Percentiles rank a stretch among this genome's conserved stretches.
These are phyloP conservation scores for Cryptomeria japonica DNA, from an alignment of 75 land plant genomes.

Conservation along the genomic window DNA sequence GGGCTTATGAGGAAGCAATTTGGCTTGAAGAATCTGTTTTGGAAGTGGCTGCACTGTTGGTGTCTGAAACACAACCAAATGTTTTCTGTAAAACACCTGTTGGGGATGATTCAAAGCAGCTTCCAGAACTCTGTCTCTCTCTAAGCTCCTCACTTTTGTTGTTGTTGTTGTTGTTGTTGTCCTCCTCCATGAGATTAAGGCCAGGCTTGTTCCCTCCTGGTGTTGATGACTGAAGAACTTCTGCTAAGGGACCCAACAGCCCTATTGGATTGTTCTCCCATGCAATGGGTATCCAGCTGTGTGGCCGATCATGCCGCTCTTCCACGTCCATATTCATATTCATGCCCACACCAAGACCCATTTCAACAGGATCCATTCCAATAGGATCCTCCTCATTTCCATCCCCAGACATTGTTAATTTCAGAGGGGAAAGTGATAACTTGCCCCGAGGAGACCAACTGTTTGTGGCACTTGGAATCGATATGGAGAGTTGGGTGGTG, in stretches of 20 bases:
- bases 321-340: background rate
- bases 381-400: slow-evolving; percentile 3
- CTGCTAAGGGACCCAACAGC: slow-evolving; percentile 55
- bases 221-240: slow-evolving; percentile 49
- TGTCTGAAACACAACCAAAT: slow-evolving; percentile 43
- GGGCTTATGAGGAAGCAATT: background rate
- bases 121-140: background rate
- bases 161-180: background rate
- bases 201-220: slow-evolving; percentile 22
- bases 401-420: slow-evolving; percentile 48
- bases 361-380: slow-evolving; percentile 20
- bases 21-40: background rate
- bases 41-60: slow-evolving; percentile 38
- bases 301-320: background rate
- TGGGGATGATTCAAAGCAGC: slow-evolving; percentile 39
- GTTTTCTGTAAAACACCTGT: slow-evolving; percentile 55
- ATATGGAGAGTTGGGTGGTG: slow-evolving; percentile 21
- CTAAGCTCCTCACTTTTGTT: slow-evolving; percentile 23
- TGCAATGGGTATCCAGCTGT: slow-evolving; percentile 21
- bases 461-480: no score
- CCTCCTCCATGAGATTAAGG: slow-evolving; percentile 35
- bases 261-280: slow-evolving; percentile 36
- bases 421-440: slow-evolving; percentile 49
- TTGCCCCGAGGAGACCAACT: slow-evolving; percentile 35
- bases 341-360: slow-evolving; percentile 46